Base-by-base conservation (phyloP, 2,329 filamentous ascomycete species). In the Penicillium sp. region DNA sequence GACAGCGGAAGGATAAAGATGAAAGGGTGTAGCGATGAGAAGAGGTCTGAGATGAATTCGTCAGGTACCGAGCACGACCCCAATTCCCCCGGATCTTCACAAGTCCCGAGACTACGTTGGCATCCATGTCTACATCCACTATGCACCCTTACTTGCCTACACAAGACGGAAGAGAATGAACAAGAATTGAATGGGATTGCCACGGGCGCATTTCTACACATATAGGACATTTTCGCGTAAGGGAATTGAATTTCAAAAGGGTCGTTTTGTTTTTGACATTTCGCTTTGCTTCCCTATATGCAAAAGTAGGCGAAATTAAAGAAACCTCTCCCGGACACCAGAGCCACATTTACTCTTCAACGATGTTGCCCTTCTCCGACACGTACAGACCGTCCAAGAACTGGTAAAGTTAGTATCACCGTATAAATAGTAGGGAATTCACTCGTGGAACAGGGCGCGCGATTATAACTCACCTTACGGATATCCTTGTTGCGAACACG, bases 401-500 rank as follows among this genome's bases (percentile, higher is more conserved):
- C 91, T 95, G 46, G 7, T 42, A 34, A 27, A 27, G 44, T 64
- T 48, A 64, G 57, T 43, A 48, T 43, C 21, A 6, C 24, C 24
- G 24, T 27, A 27, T 38, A 29, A 27, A 29, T 1, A 42, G 11
- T 10, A 11, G 31, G 2, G 10, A 7, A 34, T 34, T 13, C 10
- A 34, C 13, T n/a, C n/a, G 4, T 21, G 18, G 21, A 18, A 22
- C 27, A 24, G 16, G 18, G 18, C 29, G 7, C 8, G 13, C 14
- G 39, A 22, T 8, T 47, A 5, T 32, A 45, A 69, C 81, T 68
- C 75, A 92, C 89, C 90, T 97, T 97, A 84, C 95, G 92, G 85
- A 99, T 99, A 96, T 99, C 94, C 92, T 99, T 99, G 91, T 99
- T 99, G 81, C 92, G 88, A 81, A 99, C 94, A 83, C 87, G 87